These are phyloP conservation scores for Saccharomyces jurei DNA, from an alignment of 805 yeast genomes.

Conservation along the genomic window DNA sequence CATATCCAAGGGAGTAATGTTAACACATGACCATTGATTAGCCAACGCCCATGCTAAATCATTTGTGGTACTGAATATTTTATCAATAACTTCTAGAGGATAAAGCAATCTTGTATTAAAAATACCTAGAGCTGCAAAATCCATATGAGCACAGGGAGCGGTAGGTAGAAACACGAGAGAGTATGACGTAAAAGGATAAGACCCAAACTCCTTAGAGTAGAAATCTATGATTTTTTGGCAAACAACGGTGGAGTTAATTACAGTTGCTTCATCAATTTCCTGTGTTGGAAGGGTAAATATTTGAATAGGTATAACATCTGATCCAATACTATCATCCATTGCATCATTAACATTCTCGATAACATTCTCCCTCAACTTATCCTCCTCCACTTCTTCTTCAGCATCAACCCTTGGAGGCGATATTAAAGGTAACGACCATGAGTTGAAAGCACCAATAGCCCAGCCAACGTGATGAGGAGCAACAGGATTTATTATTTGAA, in stretches of 20 bases:
- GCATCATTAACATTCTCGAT: conserved; percentile 6
- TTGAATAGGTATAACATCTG: conserved; percentile 45
- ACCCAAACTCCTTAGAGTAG: conserved; percentile 81
- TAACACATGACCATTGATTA: conserved; percentile 88
- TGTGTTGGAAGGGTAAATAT: conserved; percentile 59
- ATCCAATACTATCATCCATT: conserved; percentile 30
- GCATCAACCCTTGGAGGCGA: conserved; percentile 9
- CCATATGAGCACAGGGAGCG: conserved; percentile 39
- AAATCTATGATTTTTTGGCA: conserved; percentile 73
- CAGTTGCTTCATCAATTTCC: conserved; percentile 33
- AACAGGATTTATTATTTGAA: conserved; percentile 71
- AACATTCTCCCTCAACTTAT: conserved; percentile 32
- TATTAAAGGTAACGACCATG: conserved; percentile 30
- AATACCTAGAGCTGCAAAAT: conserved; percentile 50
- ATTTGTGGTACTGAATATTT: conserved; percentile 63
- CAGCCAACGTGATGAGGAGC: conserved; percentile 94
- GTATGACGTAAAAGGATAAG: conserved; percentile 83
- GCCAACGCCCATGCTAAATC: conserved; percentile 62
- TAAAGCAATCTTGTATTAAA: conserved; percentile 64
- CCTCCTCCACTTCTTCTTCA: conserved; percentile 30
- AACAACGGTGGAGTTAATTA: conserved; percentile 68
- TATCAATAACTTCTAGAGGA: conserved; percentile 69
- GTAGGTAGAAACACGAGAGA: conserved; percentile 67
- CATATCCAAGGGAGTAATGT: conserved; percentile 70
- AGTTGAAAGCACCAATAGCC: conserved; percentile 83